These are phyloP conservation scores for Striga asiatica DNA, from an alignment of 257 asterid species.

Conservation along the genomic window DNA sequence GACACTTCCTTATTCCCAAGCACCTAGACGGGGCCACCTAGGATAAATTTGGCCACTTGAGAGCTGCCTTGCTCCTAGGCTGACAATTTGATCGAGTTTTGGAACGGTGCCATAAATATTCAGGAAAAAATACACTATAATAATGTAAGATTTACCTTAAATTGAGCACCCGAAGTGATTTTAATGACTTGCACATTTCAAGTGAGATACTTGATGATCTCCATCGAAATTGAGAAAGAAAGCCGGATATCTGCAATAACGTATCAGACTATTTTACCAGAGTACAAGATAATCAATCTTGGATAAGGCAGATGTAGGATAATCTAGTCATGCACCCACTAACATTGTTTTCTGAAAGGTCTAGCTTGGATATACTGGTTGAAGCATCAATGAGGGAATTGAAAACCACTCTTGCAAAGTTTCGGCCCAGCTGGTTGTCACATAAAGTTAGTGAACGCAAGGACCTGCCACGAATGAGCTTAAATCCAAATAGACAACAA, in stretches of 20 bases:
- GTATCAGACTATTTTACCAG: conserved; percentile 6
- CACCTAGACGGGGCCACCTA: no score
- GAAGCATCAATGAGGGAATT: conserved; percentile 56
- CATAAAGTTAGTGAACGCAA: conserved; percentile 53
- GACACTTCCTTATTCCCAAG: no score
- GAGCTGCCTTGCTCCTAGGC: no score
- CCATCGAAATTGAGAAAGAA: conserved; percentile 55
- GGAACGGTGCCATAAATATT: no score
- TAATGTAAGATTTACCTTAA: conserved; percentile 44
- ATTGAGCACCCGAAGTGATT: conserved; percentile 54
- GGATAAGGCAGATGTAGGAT: conserved; percentile 1
- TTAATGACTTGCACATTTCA: conserved; percentile 48
- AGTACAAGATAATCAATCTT: no score
- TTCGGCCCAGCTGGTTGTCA: conserved; percentile 49
- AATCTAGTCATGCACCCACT: conserved; percentile 21
- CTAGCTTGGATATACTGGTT: conserved; percentile 46
- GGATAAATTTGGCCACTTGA: no score
- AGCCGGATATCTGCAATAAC: conserved; percentile 66
- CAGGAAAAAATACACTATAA: background rate
- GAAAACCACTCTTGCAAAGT: conserved; percentile 48
- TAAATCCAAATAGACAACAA: conserved; percentile 7
- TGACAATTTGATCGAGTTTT: no score
- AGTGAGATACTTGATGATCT: conserved; percentile 25
- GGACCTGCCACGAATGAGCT: conserved; percentile 35
- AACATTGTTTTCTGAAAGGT: conserved; percentile 89